phyloP scores from a whole-genome alignment of 257 asterid species.

The Salvia miltiorrhiza region DNA sequence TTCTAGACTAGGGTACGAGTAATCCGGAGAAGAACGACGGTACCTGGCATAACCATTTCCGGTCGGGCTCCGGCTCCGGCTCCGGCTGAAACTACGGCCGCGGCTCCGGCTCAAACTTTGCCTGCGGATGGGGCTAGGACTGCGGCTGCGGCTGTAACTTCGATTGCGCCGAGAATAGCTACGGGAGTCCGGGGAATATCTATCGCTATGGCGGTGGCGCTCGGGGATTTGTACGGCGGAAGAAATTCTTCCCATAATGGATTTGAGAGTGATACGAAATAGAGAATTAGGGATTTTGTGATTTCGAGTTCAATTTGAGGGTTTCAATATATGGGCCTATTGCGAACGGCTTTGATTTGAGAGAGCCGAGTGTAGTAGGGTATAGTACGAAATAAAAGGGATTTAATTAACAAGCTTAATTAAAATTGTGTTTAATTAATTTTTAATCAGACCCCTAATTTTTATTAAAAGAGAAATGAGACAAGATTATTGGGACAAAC shows the following conservation, averaged over 20 bases:
- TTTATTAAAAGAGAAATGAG: too few species aligned
- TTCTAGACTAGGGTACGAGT: slow-evolving; percentile 43
- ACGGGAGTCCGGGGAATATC: slow-evolving; percentile 41
- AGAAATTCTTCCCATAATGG: slow-evolving; percentile 59
- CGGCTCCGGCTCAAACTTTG: slow-evolving; percentile 29
- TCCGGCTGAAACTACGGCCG: slow-evolving; percentile 30
- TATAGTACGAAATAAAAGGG: too few species aligned
- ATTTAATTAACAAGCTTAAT: too few species aligned
- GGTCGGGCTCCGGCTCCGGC: slow-evolving; percentile 51
- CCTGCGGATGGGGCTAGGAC: slow-evolving; percentile 31
- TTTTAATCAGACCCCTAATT: too few species aligned
- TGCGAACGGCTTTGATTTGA: neutral
- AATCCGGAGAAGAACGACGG: slow-evolving; percentile 71
- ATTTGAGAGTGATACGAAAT: neutral
- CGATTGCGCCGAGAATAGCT: slow-evolving; percentile 24
- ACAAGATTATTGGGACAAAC: too few species aligned
- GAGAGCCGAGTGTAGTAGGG: too few species aligned
- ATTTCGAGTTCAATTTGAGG: neutral
- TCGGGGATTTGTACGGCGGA: slow-evolving; percentile 61
- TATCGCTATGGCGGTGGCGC: slow-evolving; percentile 34
- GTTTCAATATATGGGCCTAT: neutral
- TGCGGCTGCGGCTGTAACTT: slow-evolving; percentile 35
- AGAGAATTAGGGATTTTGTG: neutral
- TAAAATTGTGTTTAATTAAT: too few species aligned
- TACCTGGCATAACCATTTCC: slow-evolving; percentile 42